Evolutionary conservation across 768 basidiomycete genomes (phyloP), one percentile per base, ranked within the genome.

Genomic region (Gloeopeniophorella convolvens): DNA sequence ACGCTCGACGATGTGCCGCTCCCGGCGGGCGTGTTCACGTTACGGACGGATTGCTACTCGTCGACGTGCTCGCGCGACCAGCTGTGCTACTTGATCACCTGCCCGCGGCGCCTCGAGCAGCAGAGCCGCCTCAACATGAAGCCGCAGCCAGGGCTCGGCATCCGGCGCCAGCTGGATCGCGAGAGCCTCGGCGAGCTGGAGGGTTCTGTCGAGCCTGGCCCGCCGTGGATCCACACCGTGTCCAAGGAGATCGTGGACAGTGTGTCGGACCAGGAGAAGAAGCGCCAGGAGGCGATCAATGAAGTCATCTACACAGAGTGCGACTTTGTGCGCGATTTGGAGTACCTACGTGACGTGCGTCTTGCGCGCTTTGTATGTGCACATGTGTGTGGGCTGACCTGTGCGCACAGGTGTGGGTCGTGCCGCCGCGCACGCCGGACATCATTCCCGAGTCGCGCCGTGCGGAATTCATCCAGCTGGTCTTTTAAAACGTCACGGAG

Each of bases 401-500:
- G 36, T 11, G 16, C n/a, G 4, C 18, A n/a, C 33, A 58, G 92
- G 74, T 76, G 46, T 99, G 96, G 96, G 79, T 96, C 46, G 87
- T 85, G 52, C 88, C 86, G 2, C 74, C 98, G 23, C 82, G 83
- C 60, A 81, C 85, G 42, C 78, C 61, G 32, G 76, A 89, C 52
- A 78, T 92, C 64, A 85, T 98, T 42, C 84, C 92, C 2, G 72
- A 76, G 28, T 72, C 77, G 0, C 77, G 89, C 41, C 79, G 89
- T 16, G 82, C 82, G 18, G 86, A 89, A 60, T 96, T 99, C 66
- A 72, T 97, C 27, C 77, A 82, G 23, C 94, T 96, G 62, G 93
- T 98, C 37, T 98, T 99, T 69, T 98, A 96, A 96, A 99, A 99
- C 64, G 76, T 97, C 20, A 80, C 85, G 58, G 93, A 96, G 57